Percentiles rank a stretch among this genome's conserved stretches.
These are phyloP conservation scores for Talaromyces trachyspermus DNA, from an alignment of 495 filamentous ascomycete genomes.

Conservation along the genomic window DNA sequence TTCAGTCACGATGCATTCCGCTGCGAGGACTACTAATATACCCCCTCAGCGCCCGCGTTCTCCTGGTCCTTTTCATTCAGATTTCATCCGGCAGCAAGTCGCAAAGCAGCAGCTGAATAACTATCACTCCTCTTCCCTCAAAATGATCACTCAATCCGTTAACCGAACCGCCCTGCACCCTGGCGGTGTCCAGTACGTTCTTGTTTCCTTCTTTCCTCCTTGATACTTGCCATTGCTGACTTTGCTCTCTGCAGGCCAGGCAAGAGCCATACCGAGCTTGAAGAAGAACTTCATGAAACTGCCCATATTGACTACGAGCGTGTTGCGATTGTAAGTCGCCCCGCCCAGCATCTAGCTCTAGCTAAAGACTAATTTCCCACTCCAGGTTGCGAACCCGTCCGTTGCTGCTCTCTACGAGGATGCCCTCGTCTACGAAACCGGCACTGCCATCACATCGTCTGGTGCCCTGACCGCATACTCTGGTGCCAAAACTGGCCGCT, in stretches of 20 bases:
- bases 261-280: conserved; percentile 86
- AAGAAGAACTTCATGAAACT: conserved; percentile 95
- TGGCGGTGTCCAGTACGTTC: conserved; percentile 78
- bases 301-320: conserved; percentile 99
- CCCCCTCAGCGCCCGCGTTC: conserved; percentile 34
- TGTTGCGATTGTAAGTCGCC: conserved; percentile 76
- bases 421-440: conserved; percentile 96
- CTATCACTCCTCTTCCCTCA: conserved; percentile 53
- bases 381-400: conserved; percentile 78
- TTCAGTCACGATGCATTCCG: conserved; percentile 23
- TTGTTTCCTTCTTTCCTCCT: conserved; percentile 12
- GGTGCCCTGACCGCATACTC: conserved; percentile 96
- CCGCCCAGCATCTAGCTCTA: conserved; percentile 1
- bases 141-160: conserved; percentile 68
- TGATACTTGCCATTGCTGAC: conserved; percentile 23
- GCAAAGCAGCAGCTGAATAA: conserved; percentile 56
- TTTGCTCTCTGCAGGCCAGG: conserved; percentile 52
- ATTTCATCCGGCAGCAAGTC: conserved; percentile 54
- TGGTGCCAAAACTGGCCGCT: conserved; percentile 94
- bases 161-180: conserved; percentile 90
- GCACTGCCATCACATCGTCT: conserved; percentile 90
- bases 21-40: conserved; percentile 30
- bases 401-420: conserved; percentile 97
- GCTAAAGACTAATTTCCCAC: neutral
- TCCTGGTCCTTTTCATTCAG: conserved; percentile 45